Percentiles rank a stretch among this genome's conserved stretches.
phyloP scores from a whole-genome alignment of 441 rosid genomes.

The Erodium moschatum region DNA sequence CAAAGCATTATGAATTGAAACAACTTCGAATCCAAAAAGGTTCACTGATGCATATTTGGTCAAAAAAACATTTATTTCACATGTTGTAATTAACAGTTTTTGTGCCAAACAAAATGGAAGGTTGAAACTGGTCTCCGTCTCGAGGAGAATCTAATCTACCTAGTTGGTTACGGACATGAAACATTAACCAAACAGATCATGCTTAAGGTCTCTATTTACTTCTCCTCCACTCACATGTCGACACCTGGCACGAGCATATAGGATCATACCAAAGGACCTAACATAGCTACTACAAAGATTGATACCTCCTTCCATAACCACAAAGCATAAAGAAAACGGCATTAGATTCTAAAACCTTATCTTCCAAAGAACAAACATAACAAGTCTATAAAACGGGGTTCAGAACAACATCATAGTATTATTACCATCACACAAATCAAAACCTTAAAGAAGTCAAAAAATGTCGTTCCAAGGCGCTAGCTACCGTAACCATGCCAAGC shows the following conservation, averaged over 20 bases:
- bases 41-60: background rate
- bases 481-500: background rate
- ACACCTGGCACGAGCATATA: too few relatives aligned
- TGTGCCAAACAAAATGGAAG: background rate
- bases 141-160: too few relatives aligned
- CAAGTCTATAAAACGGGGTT: background rate
- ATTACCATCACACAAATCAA: background rate
- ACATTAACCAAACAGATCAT: too few relatives aligned
- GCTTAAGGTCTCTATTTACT: too few relatives aligned
- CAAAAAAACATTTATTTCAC: background rate
- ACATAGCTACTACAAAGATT: background rate
- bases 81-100: background rate
- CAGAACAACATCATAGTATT: background rate
- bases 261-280: background rate
- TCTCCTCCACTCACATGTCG: too few relatives aligned
- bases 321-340: background rate
- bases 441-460: background rate
- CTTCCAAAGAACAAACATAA: conserved; percentile 3
- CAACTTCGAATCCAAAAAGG: background rate
- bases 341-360: background rate
- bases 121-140: background rate
- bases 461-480: conserved; percentile 2
- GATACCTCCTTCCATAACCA: too few relatives aligned
- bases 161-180: too few relatives aligned
- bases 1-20: too few relatives aligned